A percentile compares a stretch with the other conserved stretches of the same genome.
phyloP scores from a whole-genome alignment of 2,329 filamentous ascomycete species.

The Fusarium irregulare region DNA sequence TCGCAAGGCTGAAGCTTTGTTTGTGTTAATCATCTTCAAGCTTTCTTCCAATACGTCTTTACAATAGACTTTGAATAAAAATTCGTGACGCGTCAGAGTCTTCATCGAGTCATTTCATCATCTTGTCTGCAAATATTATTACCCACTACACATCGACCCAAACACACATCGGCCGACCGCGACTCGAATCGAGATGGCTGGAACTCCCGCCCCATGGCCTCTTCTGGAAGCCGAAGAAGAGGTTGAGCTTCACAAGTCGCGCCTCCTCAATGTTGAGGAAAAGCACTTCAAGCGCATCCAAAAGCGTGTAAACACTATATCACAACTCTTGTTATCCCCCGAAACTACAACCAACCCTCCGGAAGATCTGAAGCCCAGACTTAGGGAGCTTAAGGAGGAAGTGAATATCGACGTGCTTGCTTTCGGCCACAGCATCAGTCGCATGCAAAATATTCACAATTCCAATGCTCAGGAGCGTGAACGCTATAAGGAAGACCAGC shows the following conservation, averaged over 20 bases:
- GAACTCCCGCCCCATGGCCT: slow-evolving; percentile 63
- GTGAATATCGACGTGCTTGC: slow-evolving; percentile 88
- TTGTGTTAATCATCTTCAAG: slow-evolving; percentile 9
- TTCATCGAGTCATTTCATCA: background rate
- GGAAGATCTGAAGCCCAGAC: slow-evolving; percentile 59
- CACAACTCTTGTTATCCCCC: slow-evolving; percentile 62
- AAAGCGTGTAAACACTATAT: slow-evolving; percentile 78
- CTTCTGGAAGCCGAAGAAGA: slow-evolving; percentile 81
- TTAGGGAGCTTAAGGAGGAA: slow-evolving; percentile 82
- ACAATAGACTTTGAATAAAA: background rate
- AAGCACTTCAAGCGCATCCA: slow-evolving; percentile 91
- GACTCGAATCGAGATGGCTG: slow-evolving; percentile 43
- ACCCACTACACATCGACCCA: background rate
- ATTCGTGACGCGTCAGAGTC: background rate
- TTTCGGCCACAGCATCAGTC: slow-evolving; percentile 86
- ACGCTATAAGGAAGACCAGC: slow-evolving; percentile 84
- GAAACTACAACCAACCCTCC: slow-evolving; percentile 55
- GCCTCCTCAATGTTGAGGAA: slow-evolving; percentile 90
- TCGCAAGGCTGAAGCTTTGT: slow-evolving; percentile 41
- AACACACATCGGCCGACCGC: slow-evolving; percentile 5
- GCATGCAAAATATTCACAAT: slow-evolving; percentile 86
- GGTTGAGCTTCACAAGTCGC: slow-evolving; percentile 86
- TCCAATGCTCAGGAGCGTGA: slow-evolving; percentile 87
- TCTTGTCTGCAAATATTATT: background rate
- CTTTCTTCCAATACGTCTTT: background rate